Conservation (phyloP, 495 filamentous ascomycete species). For the Aeminium ludgeri region DNA sequence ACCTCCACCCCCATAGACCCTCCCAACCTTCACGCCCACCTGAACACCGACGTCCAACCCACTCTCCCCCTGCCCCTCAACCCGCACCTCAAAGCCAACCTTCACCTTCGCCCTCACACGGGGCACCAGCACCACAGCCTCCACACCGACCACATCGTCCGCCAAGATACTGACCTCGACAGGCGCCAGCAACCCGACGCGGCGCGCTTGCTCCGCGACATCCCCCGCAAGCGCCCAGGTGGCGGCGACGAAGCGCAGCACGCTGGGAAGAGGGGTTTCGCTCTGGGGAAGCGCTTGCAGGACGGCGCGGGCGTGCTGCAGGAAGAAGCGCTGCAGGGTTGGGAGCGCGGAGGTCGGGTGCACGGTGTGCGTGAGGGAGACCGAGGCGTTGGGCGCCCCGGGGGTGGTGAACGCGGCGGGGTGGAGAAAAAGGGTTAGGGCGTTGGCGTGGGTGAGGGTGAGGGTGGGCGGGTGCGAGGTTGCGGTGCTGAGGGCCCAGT, state of each 20-base stretch:
- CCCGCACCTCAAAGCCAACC: constrained; percentile 34
- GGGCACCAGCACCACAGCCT: constrained; percentile 36
- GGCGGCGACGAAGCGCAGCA: constrained; percentile 36
- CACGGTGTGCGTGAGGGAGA: constrained; percentile 32
- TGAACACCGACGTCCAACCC: no score
- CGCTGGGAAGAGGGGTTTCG: constrained; percentile 32
- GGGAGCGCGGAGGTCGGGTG: constrained; percentile 26
- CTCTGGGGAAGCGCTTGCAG: constrained; percentile 36
- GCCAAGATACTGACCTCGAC: constrained; percentile 37
- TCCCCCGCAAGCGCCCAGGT: constrained; percentile 43
- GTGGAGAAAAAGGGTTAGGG: constrained; percentile 65
- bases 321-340: constrained; percentile 52
- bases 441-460: constrained; percentile 60
- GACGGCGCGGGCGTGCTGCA: constrained; percentile 44
- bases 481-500: constrained; percentile 62
- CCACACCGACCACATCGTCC: constrained; percentile 38
- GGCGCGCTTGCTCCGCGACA: constrained; percentile 36
- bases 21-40: no score
- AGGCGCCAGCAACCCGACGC: constrained; percentile 36
- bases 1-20: no score
- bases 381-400: constrained; percentile 27
- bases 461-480: constrained; percentile 35
- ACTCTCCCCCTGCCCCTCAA: no score
- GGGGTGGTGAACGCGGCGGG: no score
- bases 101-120: constrained; percentile 44